A percentile compares a stretch with the other conserved stretches of the same genome.
Conservation (phyloP, 1,139 yeast species). For the Hanseniaspora sp. region DNA sequence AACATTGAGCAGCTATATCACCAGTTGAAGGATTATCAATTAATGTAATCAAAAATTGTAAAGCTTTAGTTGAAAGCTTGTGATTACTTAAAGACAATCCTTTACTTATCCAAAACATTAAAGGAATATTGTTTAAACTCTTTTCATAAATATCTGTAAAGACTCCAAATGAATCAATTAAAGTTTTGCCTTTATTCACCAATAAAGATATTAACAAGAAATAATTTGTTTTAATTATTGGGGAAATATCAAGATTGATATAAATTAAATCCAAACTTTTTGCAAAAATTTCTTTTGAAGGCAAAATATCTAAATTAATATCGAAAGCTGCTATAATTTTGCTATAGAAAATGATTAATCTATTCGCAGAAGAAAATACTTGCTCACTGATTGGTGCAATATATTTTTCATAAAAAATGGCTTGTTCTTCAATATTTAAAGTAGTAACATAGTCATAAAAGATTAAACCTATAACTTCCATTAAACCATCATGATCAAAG, state of each 20-base stretch:
- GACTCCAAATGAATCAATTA: constrained; percentile 5
- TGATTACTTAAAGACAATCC: constrained; percentile 56
- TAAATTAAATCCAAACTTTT: constrained; percentile 20
- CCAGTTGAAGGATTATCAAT: constrained; percentile 32
- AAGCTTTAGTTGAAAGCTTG: constrained; percentile 34
- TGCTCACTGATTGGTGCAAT: constrained; percentile 16
- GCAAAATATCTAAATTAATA: constrained; percentile 22
- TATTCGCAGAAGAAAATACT: constrained; percentile 27
- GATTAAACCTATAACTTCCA: constrained; percentile 17
- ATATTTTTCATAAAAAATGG: constrained; percentile 20
- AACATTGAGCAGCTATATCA: constrained; percentile 38
- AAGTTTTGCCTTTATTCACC: constrained; percentile 42
- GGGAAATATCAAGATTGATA: not conserved
- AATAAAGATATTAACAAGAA: constrained; percentile 48
- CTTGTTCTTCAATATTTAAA: constrained; percentile 18
- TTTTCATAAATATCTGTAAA: constrained; percentile 1
- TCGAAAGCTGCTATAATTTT: constrained; percentile 46
- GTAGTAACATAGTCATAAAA: constrained; percentile 7
- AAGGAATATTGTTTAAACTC: constrained; percentile 2
- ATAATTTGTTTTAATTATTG: constrained; percentile 39
- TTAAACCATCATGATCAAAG: constrained; percentile 24
- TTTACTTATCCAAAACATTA: constrained; percentile 54
- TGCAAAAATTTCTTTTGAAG: constrained; percentile 17
- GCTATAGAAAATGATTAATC: constrained; percentile 39
- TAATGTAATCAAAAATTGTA: constrained; percentile 32